These are phyloP conservation scores for Trichocomaceae sp. DNA, from an alignment of 2,329 filamentous ascomycete genomes.

Conservation along the genomic window DNA sequence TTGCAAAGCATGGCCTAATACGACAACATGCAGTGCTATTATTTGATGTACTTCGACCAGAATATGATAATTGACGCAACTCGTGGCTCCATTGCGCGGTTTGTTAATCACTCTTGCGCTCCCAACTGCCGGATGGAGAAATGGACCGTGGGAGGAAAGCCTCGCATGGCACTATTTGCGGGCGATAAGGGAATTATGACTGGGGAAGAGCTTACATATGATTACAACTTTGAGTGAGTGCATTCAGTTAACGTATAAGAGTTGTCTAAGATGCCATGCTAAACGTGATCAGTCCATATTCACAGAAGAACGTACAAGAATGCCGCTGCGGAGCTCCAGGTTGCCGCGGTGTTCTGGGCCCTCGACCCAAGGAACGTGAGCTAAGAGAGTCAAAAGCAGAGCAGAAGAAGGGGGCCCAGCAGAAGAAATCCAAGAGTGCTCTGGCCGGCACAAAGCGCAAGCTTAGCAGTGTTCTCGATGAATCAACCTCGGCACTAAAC, in stretches of 20 bases:
- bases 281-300: conserved; percentile 44
- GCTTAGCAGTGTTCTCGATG: conserved; percentile 20
- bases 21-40: conserved; percentile 66
- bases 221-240: conserved; percentile 66
- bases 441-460: conserved; percentile 30
- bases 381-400: conserved; percentile 25
- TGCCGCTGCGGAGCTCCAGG: conserved; percentile 56
- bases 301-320: conserved; percentile 56
- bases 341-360: conserved; percentile 57
- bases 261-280: conserved; percentile 13
- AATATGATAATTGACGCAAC: conserved; percentile 98
- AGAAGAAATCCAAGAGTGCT: conserved; percentile 14
- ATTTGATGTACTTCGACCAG: conserved; percentile 97
- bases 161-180: conserved; percentile 93
- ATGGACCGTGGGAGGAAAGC: conserved; percentile 89
- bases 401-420: conserved; percentile 17
- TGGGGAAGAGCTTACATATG: conserved; percentile 92
- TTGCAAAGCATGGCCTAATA: conserved; percentile 4
- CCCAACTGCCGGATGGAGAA: conserved; percentile 98
- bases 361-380: conserved; percentile 43
- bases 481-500: conserved; percentile 23
- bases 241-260: not conserved
- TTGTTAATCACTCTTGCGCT: conserved; percentile 95
- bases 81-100: conserved; percentile 89
- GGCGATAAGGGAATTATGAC: conserved; percentile 85